Conservation (phyloP, 371 early-diverging fungal genomes). For the Lichtheimia ornata region DNA sequence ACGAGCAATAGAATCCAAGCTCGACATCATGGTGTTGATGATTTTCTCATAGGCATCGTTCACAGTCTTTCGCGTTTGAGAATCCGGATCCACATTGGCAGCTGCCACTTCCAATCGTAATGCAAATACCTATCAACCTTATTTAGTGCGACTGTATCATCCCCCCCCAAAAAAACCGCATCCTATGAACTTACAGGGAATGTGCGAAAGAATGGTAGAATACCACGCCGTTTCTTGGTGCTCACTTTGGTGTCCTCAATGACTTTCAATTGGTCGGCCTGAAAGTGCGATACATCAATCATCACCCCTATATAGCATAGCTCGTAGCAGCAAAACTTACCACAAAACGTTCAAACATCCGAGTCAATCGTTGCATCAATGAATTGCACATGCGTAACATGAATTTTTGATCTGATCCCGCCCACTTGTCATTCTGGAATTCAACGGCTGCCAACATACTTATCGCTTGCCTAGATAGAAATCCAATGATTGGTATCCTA, state of each 20-base stretch:
- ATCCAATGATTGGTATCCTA: too few relatives aligned
- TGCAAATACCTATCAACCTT: slow-evolving; percentile 61
- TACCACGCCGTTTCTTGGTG: slow-evolving; percentile 85
- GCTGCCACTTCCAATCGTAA: slow-evolving; percentile 70
- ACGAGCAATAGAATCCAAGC: slow-evolving; percentile 83
- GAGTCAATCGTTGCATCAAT: slow-evolving; percentile 61
- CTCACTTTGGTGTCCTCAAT: slow-evolving; percentile 93
- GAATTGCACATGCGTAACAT: slow-evolving; percentile 67
- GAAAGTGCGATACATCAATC: background rate
- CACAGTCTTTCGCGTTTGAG: slow-evolving; percentile 73
- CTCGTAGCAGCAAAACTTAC: slow-evolving; percentile 30
- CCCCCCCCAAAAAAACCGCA: background rate
- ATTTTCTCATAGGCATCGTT: slow-evolving; percentile 82
- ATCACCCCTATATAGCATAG: too few relatives aligned
- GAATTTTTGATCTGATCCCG: slow-evolving; percentile 64
- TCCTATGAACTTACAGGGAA: slow-evolving; percentile 76
- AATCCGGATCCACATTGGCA: slow-evolving; percentile 49
- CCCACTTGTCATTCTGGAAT: slow-evolving; percentile 66
- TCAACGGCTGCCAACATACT: slow-evolving; percentile 87
- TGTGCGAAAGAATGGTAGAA: slow-evolving; percentile 82
- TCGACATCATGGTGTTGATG: slow-evolving; percentile 85
- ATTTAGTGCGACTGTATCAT: background rate
- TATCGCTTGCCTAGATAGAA: slow-evolving; percentile 48
- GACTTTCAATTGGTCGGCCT: slow-evolving; percentile 84
- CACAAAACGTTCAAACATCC: slow-evolving; percentile 81